Evolutionary conservation across 1,284 basidiomycete species (phyloP).

Genomic region (Trichosporon sp.): DNA sequence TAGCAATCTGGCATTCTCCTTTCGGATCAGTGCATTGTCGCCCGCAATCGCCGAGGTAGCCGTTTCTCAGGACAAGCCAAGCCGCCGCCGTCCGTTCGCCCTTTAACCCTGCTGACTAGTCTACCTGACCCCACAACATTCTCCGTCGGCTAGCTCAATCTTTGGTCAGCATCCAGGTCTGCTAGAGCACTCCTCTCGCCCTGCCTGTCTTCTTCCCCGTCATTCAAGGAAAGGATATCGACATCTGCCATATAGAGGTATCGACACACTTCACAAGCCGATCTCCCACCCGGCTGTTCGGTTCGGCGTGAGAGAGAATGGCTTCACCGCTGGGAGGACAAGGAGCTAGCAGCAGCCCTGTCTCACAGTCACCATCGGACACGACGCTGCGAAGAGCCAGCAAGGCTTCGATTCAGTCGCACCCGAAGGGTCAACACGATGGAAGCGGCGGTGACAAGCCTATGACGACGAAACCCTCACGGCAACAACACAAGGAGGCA

Average conservation of each 20-base stretch:
- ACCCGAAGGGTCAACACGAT: slow-evolving; percentile 10
- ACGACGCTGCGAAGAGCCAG: slow-evolving; percentile 12
- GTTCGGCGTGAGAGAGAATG: slow-evolving; percentile 17
- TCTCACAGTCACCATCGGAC: slow-evolving; percentile 18
- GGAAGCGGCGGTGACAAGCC: slow-evolving; percentile 18
- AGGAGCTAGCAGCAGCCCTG: slow-evolving; percentile 17
- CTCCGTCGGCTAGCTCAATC: neutral
- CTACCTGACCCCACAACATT: slow-evolving; percentile 2
- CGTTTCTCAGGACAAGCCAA: slow-evolving; percentile 1
- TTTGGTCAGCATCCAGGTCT: slow-evolving; percentile 4
- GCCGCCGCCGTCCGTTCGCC: neutral
- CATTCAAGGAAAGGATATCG: neutral
- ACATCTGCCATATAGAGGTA: neutral
- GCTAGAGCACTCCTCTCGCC: neutral
- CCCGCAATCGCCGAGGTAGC: neutral
- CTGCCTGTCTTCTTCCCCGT: neutral
- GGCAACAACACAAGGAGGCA: slow-evolving; percentile 16
- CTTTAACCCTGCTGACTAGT: slow-evolving; percentile 5
- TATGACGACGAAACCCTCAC: neutral
- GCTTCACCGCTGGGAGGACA: slow-evolving; percentile 13
- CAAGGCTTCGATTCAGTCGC: slow-evolving; percentile 1
- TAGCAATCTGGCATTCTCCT: neutral
- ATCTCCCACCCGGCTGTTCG: slow-evolving; percentile 11
- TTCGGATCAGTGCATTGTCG: slow-evolving; percentile 4
- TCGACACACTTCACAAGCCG: neutral